Evolutionary conservation across 2,329 filamentous ascomycete genomes (phyloP).

Genomic region (Aspergillus hortae): DNA sequence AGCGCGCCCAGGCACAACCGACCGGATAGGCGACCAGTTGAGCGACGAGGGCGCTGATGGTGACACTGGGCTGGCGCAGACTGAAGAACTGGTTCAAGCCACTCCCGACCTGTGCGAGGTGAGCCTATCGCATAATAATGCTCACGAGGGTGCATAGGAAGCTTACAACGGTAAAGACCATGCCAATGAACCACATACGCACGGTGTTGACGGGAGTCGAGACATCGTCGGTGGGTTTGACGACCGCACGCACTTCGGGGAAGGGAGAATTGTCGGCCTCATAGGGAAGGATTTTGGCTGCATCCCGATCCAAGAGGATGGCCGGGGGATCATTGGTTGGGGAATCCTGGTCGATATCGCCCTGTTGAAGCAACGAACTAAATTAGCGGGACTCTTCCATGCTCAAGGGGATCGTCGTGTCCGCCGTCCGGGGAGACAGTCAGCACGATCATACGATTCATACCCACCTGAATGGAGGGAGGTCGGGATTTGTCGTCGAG

Average conservation of each 20-base stretch:
- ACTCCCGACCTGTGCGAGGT: conserved; percentile 27
- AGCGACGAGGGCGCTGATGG: conserved; percentile 36
- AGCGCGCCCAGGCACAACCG: conserved; percentile 37
- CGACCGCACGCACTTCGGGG: conserved; percentile 37
- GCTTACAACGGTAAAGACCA: conserved; percentile 36
- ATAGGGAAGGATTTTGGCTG: conserved; percentile 30
- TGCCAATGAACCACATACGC: conserved; percentile 37
- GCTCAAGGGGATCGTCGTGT: neutral
- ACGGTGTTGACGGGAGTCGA: conserved; percentile 30
- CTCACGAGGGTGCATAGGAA: neutral
- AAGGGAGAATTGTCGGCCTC: conserved; percentile 38
- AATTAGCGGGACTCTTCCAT: neutral
- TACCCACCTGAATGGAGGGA: neutral
- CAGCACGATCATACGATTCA: neutral
- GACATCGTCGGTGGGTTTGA: conserved; percentile 30
- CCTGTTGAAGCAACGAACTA: neutral
- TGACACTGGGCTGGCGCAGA: conserved; percentile 36
- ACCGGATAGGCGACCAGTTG: conserved; percentile 46
- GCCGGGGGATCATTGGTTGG: conserved; percentile 12
- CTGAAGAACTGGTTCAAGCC: conserved; percentile 40
- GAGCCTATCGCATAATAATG: neutral
- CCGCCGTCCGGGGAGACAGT: neutral
- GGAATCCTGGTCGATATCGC: neutral
- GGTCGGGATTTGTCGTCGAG: neutral
- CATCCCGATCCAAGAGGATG: conserved; percentile 31